Evolutionary conservation across 208 protist genomes (phyloP), one percentile per base, ranked within the genome.

Genomic region (Trypanosoma brucei): DNA sequence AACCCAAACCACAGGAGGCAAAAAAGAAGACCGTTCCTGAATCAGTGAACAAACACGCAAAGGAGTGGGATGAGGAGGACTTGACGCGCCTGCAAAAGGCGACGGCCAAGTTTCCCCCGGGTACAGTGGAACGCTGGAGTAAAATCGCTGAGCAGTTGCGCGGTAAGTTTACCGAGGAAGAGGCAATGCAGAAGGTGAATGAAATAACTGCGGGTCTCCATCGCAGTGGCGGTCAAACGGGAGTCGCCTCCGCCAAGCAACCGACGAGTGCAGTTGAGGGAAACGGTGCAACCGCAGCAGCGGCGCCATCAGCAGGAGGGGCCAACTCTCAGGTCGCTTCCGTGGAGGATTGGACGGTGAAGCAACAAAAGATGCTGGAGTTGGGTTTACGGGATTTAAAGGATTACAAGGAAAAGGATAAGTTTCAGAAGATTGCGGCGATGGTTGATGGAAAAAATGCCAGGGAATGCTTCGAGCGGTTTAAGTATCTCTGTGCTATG

Each of bases 301-400:
- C 58, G 14, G 37, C 56, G 3, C 54, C 59, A 30, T 42, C 61
- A 4, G 8, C 58, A 3, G 40, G 35, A 34, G 42, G 61, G n/a
- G 55, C 59, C 0, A 52, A 57, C 33, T 45, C 69, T 38, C 58
- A 39, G 11, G 56, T 67, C 55, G 11, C 72, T 14, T 38, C 78
- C 0, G 82, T 88, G 14, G 84, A 92, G 58, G 81, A 94, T 35
- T 99, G 97, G 97, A 91, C 86, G 30, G 57, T 84, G 38, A 85
- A 89, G 62, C 91, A 99, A 77, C 97, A 99, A 65, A 97, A 97
- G 74, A 82, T 93, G 58, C 79, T 98, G 5, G 97, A 98, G 75
- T 69, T 84, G 42, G 96, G 79, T 3, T 82, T 99, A 42, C 80
- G 88, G 57, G 82, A 94, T 35, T 66, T 98, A 35, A 96, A 95